A percentile compares a stretch with the other conserved stretches of the same genome.
Evolutionary conservation across 2,329 filamentous ascomycete species (phyloP).

Genomic region (Penicillium sp.): DNA sequence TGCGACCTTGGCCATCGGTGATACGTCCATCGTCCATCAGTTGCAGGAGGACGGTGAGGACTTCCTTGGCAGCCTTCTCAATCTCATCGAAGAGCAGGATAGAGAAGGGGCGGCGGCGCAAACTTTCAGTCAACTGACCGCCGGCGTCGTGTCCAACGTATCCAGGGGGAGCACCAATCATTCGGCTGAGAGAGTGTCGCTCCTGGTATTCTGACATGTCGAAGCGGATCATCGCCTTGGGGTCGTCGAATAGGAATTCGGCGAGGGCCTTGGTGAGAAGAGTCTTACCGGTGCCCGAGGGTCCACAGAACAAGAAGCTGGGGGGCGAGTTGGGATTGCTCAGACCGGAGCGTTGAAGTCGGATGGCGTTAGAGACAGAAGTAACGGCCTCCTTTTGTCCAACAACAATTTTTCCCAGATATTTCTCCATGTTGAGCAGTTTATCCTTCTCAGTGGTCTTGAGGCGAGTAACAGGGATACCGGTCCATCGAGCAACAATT

Average conservation of each 20-base stretch:
- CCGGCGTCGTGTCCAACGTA: constrained; percentile 97
- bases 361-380: constrained; percentile 93
- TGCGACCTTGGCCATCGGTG: constrained; percentile 93
- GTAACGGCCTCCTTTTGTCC: constrained; percentile 92
- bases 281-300: constrained; percentile 97
- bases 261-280: constrained; percentile 94
- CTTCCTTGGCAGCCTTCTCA: constrained; percentile 97
- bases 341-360: constrained; percentile 90
- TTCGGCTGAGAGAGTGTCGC: constrained; percentile 88
- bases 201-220: constrained; percentile 99
- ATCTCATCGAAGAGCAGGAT: constrained; percentile 98
- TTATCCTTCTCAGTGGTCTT: constrained; percentile 98
- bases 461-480: constrained; percentile 91
- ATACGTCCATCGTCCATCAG: constrained; percentile 99
- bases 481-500: constrained; percentile 96
- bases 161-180: constrained; percentile 96
- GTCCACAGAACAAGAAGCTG: constrained; percentile 98
- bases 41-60: constrained; percentile 94
- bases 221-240: constrained; percentile 97
- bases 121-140: constrained; percentile 91
- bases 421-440: constrained; percentile 93
- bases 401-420: constrained; percentile 80
- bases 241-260: constrained; percentile 96
- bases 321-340: constrained; percentile 95
- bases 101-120: constrained; percentile 93